phyloP scores from a whole-genome alignment of 495 filamentous ascomycete genomes.

The Hypoxylon subgilvum region DNA sequence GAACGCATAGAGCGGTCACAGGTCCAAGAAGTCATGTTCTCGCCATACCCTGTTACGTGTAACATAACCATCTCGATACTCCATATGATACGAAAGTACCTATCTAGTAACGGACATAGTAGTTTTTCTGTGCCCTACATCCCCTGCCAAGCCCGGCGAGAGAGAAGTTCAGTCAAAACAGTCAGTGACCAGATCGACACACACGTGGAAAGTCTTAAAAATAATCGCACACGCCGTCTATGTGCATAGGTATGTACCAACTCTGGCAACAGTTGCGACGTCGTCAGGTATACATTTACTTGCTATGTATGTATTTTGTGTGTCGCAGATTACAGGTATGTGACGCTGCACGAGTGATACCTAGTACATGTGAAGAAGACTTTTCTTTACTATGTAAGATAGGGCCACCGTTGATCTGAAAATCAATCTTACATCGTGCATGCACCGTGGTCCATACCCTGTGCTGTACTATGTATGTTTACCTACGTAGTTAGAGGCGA shows the following conservation, averaged over 20 bases:
- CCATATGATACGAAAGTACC: constrained; percentile 14
- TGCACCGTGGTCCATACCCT: constrained; percentile 40
- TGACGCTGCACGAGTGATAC: constrained; percentile 14
- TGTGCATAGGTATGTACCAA: constrained; percentile 6
- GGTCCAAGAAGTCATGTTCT: constrained; percentile 1
- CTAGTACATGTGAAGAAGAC: constrained; percentile 21
- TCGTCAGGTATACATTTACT: not conserved
- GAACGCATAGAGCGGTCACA: constrained; percentile 16
- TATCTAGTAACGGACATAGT: constrained; percentile 10
- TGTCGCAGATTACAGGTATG: constrained; percentile 11
- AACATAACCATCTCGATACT: constrained; percentile 13
- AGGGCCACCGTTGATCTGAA: constrained; percentile 40
- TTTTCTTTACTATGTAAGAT: constrained; percentile 32
- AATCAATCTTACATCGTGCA: constrained; percentile 48
- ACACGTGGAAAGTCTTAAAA: too few relatives aligned
- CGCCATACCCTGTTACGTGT: constrained; percentile 24
- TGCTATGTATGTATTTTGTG: too few relatives aligned
- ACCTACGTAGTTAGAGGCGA: constrained; percentile 24
- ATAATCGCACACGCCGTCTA: too few relatives aligned
- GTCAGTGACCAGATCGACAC: too few relatives aligned
- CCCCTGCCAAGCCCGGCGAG: too few relatives aligned
- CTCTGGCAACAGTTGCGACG: not conserved
- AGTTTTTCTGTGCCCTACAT: not conserved
- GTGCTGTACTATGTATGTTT: constrained; percentile 36
- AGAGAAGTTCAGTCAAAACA: too few relatives aligned